Conservation (phyloP, 768 basidiomycete species). For the Xanthoconium stramineum region DNA sequence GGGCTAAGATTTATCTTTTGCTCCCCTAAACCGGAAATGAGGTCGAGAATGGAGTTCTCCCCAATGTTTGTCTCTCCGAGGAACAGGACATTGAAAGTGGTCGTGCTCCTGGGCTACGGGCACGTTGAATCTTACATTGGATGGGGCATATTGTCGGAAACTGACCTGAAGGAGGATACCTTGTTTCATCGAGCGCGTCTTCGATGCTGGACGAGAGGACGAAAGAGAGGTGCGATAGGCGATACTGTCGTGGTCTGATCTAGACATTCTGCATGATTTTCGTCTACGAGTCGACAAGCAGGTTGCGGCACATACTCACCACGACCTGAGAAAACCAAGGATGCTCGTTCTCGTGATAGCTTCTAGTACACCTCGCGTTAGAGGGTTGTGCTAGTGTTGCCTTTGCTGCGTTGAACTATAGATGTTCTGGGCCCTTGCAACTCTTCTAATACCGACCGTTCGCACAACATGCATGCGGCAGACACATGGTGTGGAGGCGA, state of each 20-base stretch:
- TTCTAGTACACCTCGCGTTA: background rate
- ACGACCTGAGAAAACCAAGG: background rate
- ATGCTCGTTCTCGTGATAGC: background rate
- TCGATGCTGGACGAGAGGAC: constrained; percentile 12
- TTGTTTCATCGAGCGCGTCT: constrained; percentile 7
- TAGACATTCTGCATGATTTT: constrained; percentile 17
- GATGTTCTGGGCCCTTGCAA: background rate
- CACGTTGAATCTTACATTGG: constrained; percentile 3
- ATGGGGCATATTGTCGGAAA: background rate
- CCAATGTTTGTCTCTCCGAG: constrained; percentile 21
- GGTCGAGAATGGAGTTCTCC: constrained; percentile 18
- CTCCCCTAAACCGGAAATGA: constrained; percentile 10
- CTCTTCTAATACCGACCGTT: background rate
- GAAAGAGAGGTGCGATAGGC: constrained; percentile 6
- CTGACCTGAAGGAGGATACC: constrained; percentile 10
- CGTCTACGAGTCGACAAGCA: background rate
- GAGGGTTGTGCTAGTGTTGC: background rate
- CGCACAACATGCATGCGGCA: constrained; percentile 19
- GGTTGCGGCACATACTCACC: constrained; percentile 8
- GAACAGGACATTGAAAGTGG: constrained; percentile 16
- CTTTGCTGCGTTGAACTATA: constrained; percentile 1
- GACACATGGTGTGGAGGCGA: constrained; percentile 13
- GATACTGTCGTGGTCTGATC: constrained; percentile 11
- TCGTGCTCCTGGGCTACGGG: constrained; percentile 7
- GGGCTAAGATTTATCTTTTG: background rate